Base-by-base conservation (phyloP, 2,329 filamentous ascomycete species). In the Fusarium bactridioides region DNA sequence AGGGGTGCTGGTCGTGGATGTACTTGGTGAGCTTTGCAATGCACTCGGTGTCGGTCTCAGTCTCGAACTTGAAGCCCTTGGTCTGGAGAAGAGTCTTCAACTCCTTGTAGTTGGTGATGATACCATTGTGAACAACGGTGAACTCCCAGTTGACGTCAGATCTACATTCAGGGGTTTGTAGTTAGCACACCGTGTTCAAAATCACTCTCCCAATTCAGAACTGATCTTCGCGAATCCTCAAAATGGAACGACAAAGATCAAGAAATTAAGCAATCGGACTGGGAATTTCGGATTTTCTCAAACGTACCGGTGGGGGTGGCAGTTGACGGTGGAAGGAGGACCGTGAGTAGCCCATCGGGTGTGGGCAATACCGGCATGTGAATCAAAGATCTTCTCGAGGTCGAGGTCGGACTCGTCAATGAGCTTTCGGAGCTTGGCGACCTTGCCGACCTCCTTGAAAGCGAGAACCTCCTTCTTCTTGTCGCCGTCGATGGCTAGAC, bases 51-150 rank as follows among this genome's bases (percentile, higher is more conserved):
- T 99, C 96, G 76, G 96, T 99, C 85, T 99, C 95, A 58, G 96
- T 99, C 91, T 99, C 96, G 83, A 99, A 99, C 81, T 92, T 93
- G 91, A 97, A 97, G 81, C 96, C 96, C 90, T 98, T 99, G 88
- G 89, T 89, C 85, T 92, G 90, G 77, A 99, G 89, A 73, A 99
- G 91, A 72, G 93, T 94, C 91, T 95, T 97, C 79, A 99, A 87
- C 86, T 99, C 96, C 89, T 99, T 99, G 91, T 99, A 99, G 90
- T 99, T 99, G 87, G 96, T 99, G 85, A 99, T 99, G 89, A 99
- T 99, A 81, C 96, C 96, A 86, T 99, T 99, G 92, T 99, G 96
- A 70, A 98, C 96, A 78, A 99, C 92, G 75, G 94, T 89, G 84
- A 99, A 99, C 86, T 99, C 93, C 94, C 95, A 99, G 79, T 86